Percentiles rank a stretch among this genome's conserved stretches.
phyloP scores from a whole-genome alignment of 2,329 filamentous ascomycete species.

The Thielaviopsis musarum region DNA sequence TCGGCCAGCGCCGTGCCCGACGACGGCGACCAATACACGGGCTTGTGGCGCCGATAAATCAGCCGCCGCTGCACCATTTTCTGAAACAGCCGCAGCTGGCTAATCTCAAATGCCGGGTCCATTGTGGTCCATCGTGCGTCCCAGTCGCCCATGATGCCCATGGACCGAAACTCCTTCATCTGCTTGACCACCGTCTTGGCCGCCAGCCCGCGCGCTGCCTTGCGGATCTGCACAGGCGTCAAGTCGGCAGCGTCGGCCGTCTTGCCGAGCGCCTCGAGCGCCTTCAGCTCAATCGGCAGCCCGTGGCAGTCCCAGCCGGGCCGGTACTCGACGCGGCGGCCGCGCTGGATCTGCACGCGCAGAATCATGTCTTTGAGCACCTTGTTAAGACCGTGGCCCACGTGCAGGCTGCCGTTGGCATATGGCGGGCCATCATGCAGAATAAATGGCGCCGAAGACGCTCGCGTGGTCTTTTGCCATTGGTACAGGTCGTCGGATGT shows the following conservation, averaged over 20 bases:
- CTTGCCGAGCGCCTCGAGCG: slow-evolving; percentile 39
- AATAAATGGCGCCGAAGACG: slow-evolving; percentile 47
- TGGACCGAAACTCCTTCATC: slow-evolving; percentile 55
- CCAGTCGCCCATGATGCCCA: slow-evolving; percentile 72
- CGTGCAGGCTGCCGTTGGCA: slow-evolving; percentile 80
- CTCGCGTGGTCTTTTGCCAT: slow-evolving; percentile 55
- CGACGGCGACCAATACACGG: slow-evolving; percentile 75
- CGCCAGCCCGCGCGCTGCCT: slow-evolving; percentile 48
- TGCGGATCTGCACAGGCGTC: slow-evolving; percentile 41
- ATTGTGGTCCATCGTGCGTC: slow-evolving; percentile 61
- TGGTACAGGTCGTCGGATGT: slow-evolving; percentile 78
- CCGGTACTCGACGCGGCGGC: slow-evolving; percentile 58
- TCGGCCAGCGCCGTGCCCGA: slow-evolving; percentile 67
- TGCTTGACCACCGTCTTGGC: slow-evolving; percentile 52
- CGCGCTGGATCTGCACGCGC: slow-evolving; percentile 62
- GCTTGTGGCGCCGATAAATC: slow-evolving; percentile 64
- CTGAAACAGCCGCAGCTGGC: slow-evolving; percentile 59
- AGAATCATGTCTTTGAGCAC: slow-evolving; percentile 89
- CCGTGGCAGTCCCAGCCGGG: slow-evolving; percentile 98
- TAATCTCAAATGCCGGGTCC: slow-evolving; percentile 57
- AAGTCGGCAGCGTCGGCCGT: slow-evolving; percentile 21
- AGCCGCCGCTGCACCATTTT: slow-evolving; percentile 56
- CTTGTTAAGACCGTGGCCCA: slow-evolving; percentile 93
- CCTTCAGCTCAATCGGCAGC: slow-evolving; percentile 91
- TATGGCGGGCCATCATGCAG: slow-evolving; percentile 95